A percentile compares a stretch with the other conserved stretches of the same genome.
Evolutionary conservation across 148 eudicot species (phyloP).

Genomic region (Suaeda aralocaspica): DNA sequence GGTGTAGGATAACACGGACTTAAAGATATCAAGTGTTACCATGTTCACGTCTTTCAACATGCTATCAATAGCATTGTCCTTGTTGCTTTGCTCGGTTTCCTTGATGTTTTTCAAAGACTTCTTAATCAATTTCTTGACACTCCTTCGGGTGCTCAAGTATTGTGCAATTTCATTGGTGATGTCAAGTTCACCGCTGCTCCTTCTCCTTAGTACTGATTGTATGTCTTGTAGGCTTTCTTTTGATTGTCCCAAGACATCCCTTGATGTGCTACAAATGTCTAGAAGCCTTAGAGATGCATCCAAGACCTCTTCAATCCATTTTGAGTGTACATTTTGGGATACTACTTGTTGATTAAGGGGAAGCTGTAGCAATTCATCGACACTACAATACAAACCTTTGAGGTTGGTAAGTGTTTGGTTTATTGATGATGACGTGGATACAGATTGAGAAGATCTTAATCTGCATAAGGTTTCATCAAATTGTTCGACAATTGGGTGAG

Average conservation of each 20-base stretch:
- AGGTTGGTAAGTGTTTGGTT: conserved; percentile 19
- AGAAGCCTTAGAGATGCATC: conserved; percentile 31
- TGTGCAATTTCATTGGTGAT: not conserved
- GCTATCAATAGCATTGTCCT: not conserved
- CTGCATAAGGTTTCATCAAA: conserved; percentile 18
- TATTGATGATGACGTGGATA: conserved; percentile 25
- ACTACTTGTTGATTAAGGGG: conserved; percentile 19
- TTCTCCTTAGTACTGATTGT: conserved; percentile 30
- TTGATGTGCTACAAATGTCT: conserved; percentile 26
- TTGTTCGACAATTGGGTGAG: conserved; percentile 15
- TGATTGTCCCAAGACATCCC: conserved; percentile 20
- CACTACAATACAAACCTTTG: conserved; percentile 15
- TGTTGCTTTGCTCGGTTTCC: conserved; percentile 1
- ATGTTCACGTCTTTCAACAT: not conserved
- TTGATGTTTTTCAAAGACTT: conserved; percentile 22
- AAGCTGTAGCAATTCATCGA: conserved; percentile 31
- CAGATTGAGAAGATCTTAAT: no score
- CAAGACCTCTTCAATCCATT: conserved; percentile 15
- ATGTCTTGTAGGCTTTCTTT: conserved; percentile 24
- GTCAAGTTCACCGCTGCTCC: conserved; percentile 17
- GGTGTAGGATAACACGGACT: not conserved
- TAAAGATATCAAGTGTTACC: no score
- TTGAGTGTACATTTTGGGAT: conserved; percentile 4
- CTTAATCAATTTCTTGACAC: conserved; percentile 15
- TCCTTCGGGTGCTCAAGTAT: conserved; percentile 16